phyloP scores from a whole-genome alignment of 129 eudicot species.

The Flaveria linearis region DNA sequence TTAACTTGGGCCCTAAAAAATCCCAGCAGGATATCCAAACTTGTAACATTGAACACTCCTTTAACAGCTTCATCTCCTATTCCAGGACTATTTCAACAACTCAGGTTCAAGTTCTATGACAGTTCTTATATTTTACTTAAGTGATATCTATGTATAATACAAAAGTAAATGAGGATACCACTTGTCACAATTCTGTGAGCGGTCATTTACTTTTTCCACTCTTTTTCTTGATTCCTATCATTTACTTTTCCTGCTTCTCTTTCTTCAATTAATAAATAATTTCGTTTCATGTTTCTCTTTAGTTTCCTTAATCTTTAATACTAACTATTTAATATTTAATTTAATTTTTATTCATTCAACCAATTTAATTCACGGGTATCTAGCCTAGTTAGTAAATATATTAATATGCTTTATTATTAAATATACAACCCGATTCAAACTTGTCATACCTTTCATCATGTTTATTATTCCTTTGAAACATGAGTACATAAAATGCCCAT shows the following conservation, averaged over 20 bases:
- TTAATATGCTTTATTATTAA: not conserved
- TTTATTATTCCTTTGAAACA: not conserved
- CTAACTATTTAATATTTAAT: no score
- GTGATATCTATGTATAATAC: not conserved
- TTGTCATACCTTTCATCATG: conserved; percentile 4
- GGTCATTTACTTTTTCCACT: no score
- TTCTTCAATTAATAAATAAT: no score
- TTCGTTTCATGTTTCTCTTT: no score
- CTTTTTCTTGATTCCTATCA: no score
- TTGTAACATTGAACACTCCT: conserved; percentile 86
- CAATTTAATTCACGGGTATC: no score
- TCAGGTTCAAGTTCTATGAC: conserved; percentile 55
- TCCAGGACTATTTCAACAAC: conserved; percentile 97
- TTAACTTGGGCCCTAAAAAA: conserved; percentile 97
- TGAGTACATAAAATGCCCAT: not conserved
- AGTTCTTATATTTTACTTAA: not conserved
- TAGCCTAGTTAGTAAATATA: not conserved
- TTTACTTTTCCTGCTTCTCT: no score
- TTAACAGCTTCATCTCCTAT: conserved; percentile 86
- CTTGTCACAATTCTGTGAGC: no score
- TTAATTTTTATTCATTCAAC: no score
- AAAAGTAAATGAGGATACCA: no score
- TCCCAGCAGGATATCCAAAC: conserved; percentile 74
- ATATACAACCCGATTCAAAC: not conserved
- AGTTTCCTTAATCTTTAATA: no score